These are phyloP conservation scores for Colletotrichum sp. DNA, from an alignment of 2,329 filamentous ascomycete species.

Conservation along the genomic window DNA sequence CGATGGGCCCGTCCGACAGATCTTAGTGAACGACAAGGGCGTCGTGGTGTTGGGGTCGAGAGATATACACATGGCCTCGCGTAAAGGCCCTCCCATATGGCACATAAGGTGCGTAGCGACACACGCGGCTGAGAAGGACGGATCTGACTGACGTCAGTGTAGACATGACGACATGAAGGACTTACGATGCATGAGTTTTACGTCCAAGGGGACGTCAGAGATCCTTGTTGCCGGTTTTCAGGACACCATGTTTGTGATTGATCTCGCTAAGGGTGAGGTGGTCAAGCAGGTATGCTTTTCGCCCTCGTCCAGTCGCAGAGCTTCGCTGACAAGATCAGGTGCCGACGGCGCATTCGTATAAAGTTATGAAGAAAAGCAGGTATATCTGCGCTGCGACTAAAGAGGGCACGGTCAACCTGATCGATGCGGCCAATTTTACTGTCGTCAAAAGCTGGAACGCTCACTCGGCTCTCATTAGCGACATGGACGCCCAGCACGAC, in stretches of 20 bases:
- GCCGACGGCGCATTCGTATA: conserved; percentile 78
- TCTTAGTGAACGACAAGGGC: conserved; percentile 90
- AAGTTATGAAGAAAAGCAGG: conserved; percentile 87
- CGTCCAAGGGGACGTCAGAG: conserved; percentile 81
- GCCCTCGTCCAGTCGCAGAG: background rate
- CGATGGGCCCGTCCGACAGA: conserved; percentile 83
- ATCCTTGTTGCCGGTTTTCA: conserved; percentile 90
- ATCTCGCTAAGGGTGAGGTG: conserved; percentile 73
- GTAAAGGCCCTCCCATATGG: conserved; percentile 86
- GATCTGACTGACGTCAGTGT: background rate
- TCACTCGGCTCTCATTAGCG: conserved; percentile 86
- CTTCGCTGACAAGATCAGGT: conserved; percentile 54
- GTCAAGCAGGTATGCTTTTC: conserved; percentile 61
- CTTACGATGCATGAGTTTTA: conserved; percentile 94
- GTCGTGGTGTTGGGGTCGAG: conserved; percentile 83
- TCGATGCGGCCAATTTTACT: conserved; percentile 79
- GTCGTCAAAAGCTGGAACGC: conserved; percentile 90
- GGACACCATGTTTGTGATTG: conserved; percentile 80
- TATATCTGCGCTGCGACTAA: conserved; percentile 93
- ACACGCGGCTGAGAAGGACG: background rate
- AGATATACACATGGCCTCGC: conserved; percentile 86
- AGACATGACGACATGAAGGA: conserved; percentile 82
- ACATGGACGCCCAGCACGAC: conserved; percentile 97
- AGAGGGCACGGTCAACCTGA: conserved; percentile 81
- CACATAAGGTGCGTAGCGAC: conserved; percentile 70